Evolutionary conservation across 176 grass and related monocot species (phyloP).

Genomic region (Triticum turgidum): DNA sequence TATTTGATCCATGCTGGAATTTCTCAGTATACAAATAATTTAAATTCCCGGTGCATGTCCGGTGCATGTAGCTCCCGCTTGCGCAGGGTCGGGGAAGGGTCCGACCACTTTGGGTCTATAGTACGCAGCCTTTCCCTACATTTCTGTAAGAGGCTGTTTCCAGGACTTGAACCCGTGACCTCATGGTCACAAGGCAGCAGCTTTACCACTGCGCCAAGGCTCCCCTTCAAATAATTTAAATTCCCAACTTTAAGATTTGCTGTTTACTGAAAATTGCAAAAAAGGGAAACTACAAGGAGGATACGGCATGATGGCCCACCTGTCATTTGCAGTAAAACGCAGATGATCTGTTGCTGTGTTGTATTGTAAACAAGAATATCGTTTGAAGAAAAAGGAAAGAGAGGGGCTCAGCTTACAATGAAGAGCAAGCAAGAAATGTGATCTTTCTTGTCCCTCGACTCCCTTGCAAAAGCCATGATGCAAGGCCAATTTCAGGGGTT

Average conservation of each 20-base stretch:
- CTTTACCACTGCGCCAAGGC: too few species aligned
- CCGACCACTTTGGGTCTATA: too few species aligned
- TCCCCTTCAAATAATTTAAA: background rate
- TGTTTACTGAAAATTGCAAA: background rate
- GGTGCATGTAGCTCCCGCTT: too few species aligned
- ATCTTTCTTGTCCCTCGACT: background rate
- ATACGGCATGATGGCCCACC: background rate
- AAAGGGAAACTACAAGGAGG: background rate
- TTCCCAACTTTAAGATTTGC: background rate
- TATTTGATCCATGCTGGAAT: background rate
- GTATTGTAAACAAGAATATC: background rate
- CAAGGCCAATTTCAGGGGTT: background rate
- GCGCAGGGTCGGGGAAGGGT: too few species aligned
- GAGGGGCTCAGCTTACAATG: background rate
- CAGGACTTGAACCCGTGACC: too few species aligned
- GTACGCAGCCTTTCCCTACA: too few species aligned
- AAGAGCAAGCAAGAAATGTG: background rate
- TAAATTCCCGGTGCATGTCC: background rate
- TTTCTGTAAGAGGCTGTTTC: too few species aligned
- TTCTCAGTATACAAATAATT: background rate
- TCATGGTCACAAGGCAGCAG: too few species aligned
- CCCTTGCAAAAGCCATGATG: background rate
- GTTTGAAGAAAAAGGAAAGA: background rate
- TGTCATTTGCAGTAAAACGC: background rate
- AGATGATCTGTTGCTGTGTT: background rate